phyloP scores from a whole-genome alignment of 1,284 basidiomycete species.

The Moniliella sp. region DNA sequence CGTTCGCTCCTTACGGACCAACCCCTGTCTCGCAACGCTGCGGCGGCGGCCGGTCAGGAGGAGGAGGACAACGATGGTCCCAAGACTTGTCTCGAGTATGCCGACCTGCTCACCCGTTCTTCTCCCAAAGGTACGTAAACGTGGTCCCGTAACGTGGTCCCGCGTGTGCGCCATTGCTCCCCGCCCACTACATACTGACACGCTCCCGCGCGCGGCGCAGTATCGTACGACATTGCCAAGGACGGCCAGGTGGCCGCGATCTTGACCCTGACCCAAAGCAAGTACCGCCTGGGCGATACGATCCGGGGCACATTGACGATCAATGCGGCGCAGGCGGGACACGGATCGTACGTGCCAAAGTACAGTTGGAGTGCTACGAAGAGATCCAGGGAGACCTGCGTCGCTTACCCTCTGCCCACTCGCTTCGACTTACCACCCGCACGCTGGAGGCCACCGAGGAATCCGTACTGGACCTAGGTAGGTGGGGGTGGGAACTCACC shows the following conservation, averaged over 20 bases:
- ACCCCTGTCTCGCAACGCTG: too few relatives aligned
- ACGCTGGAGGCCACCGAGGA: constrained; percentile 25
- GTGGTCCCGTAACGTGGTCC: too few relatives aligned
- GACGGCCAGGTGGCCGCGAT: constrained; percentile 26
- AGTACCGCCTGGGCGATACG: constrained; percentile 27
- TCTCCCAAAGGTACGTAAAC: background rate
- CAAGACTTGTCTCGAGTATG: background rate
- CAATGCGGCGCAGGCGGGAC: constrained; percentile 12
- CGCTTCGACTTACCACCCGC: constrained; percentile 10
- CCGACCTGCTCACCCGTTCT: background rate
- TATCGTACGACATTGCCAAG: constrained; percentile 30
- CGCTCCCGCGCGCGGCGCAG: too few relatives aligned
- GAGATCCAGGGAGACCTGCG: constrained; percentile 17
- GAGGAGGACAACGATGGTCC: background rate
- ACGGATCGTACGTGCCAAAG: constrained; percentile 20
- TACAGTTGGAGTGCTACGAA: constrained; percentile 25
- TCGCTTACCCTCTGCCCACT: constrained; percentile 11
- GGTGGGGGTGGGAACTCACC: constrained; percentile 11
- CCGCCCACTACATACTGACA: too few relatives aligned
- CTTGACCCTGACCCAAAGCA: constrained; percentile 18
- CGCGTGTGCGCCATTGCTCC: too few relatives aligned
- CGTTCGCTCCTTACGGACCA: constrained; percentile 1
- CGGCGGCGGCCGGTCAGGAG: background rate
- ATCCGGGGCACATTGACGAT: constrained; percentile 23
- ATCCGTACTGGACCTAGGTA: constrained; percentile 16